Evolutionary conservation across 805 yeast genomes (phyloP).

Genomic region (Myxozyma geophila): DNA sequence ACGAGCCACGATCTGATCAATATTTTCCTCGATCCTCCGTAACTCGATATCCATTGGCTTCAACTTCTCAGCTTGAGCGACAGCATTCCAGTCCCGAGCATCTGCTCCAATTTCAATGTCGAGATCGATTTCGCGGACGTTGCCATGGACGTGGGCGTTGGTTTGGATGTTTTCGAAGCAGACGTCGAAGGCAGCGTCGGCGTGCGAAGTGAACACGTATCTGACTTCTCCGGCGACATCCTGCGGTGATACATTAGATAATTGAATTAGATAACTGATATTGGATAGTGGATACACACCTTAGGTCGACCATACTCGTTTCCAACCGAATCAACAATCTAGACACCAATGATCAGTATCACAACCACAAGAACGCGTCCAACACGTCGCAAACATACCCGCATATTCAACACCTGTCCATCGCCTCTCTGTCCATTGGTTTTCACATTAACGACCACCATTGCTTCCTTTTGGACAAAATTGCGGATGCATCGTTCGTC

Average conservation of each 20-base stretch:
- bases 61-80: slow-evolving; percentile 90
- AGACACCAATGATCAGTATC: slow-evolving; percentile 19
- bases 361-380: background rate
- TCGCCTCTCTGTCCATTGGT: slow-evolving; percentile 80
- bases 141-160: slow-evolving; percentile 42
- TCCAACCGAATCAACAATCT: slow-evolving; percentile 76
- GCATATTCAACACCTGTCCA: slow-evolving; percentile 77
- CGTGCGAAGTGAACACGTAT: slow-evolving; percentile 83
- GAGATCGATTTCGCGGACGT: slow-evolving; percentile 76
- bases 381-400: slow-evolving; percentile 37
- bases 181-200: slow-evolving; percentile 84
- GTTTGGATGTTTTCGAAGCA: slow-evolving; percentile 73
- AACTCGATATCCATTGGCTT: slow-evolving; percentile 91
- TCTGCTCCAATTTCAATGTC: slow-evolving; percentile 95
- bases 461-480: slow-evolving; percentile 79
- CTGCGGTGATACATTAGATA: slow-evolving; percentile 22
- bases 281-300: slow-evolving; percentile 19
- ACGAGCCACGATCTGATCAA: slow-evolving; percentile 79
- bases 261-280: too few species aligned
- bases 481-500: slow-evolving; percentile 78
- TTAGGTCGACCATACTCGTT: slow-evolving; percentile 81
- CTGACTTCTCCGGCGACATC: slow-evolving; percentile 73
- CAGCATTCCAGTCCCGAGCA: slow-evolving; percentile 96
- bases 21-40: slow-evolving; percentile 81
- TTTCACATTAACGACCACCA: slow-evolving; percentile 82